Percentiles rank a stretch among this genome's conserved stretches.
Evolutionary conservation across 2,329 filamentous ascomycete genomes (phyloP).

Genomic region (Aspergillus udagawae): DNA sequence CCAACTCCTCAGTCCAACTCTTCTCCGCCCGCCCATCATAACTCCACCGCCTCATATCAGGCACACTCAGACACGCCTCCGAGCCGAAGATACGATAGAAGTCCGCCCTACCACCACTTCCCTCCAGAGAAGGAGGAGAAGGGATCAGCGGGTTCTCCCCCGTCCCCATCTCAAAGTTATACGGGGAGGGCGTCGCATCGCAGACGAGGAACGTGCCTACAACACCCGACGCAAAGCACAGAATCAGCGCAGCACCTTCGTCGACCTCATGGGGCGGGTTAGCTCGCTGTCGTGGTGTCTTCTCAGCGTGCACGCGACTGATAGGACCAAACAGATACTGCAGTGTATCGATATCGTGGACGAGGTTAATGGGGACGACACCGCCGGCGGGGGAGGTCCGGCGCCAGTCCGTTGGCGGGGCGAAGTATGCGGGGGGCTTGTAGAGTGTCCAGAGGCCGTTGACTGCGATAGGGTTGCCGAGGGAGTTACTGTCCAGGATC

Average conservation of each 20-base stretch:
- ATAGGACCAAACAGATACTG: conserved; percentile 56
- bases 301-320: conserved; percentile 49
- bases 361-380: conserved; percentile 54
- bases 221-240: conserved; percentile 52
- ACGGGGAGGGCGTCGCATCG: conserved; percentile 50
- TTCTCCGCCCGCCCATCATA: conserved; percentile 38
- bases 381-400: conserved; percentile 43
- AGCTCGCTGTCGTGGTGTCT: conserved; percentile 41
- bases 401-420: conserved; percentile 47
- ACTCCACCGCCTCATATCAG: conserved; percentile 51
- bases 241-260: conserved; percentile 53
- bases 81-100: conserved; percentile 57
- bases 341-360: conserved; percentile 59
- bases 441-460: conserved; percentile 53
- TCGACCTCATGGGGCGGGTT: conserved; percentile 44
- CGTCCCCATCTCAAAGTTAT: conserved; percentile 56
- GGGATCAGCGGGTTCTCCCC: conserved; percentile 57
- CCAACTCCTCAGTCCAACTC: conserved; percentile 42
- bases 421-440: conserved; percentile 53
- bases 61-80: conserved; percentile 50
- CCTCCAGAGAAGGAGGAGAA: conserved; percentile 2
- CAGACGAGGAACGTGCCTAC: conserved; percentile 56
- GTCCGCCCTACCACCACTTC: conserved; percentile 28
- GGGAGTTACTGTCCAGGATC: conserved; percentile 34
- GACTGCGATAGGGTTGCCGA: conserved; percentile 51